phyloP scores from a whole-genome alignment of 1,284 basidiomycete genomes.

The Sporisorium reilianum region DNA sequence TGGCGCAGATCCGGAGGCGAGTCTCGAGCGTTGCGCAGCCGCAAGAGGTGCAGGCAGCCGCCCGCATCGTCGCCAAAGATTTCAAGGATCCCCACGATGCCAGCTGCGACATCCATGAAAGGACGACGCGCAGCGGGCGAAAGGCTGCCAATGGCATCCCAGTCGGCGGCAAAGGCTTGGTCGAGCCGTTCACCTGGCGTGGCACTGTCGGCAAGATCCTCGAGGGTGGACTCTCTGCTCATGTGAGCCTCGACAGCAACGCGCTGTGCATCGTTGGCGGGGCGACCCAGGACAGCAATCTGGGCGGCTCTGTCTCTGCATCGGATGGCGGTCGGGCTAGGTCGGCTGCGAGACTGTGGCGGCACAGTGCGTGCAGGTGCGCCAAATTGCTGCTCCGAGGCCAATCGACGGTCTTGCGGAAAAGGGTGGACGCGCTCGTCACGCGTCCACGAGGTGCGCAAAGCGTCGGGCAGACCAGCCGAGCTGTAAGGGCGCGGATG shows the following conservation, averaged over 20 bases:
- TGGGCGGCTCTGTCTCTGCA: conserved; percentile 32
- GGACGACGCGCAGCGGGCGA: conserved; percentile 28
- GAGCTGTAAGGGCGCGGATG: conserved; percentile 25
- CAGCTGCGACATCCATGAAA: conserved; percentile 45
- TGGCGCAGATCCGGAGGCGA: conserved; percentile 28
- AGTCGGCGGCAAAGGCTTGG: conserved; percentile 36
- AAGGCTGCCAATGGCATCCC: conserved; percentile 38
- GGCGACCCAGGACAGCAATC: conserved; percentile 34
- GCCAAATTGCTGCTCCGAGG: conserved; percentile 8
- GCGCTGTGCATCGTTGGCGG: conserved; percentile 29
- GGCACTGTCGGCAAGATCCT: conserved; percentile 23
- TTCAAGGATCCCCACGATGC: conserved; percentile 39
- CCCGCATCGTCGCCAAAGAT: neutral
- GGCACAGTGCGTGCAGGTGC: conserved; percentile 19
- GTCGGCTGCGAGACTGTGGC: conserved; percentile 22
- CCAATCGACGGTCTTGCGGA: conserved; percentile 24
- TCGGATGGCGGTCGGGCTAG: conserved; percentile 15
- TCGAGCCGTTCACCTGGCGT: conserved; percentile 37
- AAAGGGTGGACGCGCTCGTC: conserved; percentile 16
- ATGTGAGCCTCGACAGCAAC: conserved; percentile 21
- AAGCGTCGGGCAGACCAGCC: conserved; percentile 1
- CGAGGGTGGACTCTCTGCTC: conserved; percentile 18
- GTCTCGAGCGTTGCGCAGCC: conserved; percentile 14
- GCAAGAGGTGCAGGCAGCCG: conserved; percentile 35
- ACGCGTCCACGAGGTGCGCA: conserved; percentile 5